These are phyloP conservation scores for Phytophthora tubulina DNA, from an alignment of 352 stramenopile species.

Conservation along the genomic window DNA sequence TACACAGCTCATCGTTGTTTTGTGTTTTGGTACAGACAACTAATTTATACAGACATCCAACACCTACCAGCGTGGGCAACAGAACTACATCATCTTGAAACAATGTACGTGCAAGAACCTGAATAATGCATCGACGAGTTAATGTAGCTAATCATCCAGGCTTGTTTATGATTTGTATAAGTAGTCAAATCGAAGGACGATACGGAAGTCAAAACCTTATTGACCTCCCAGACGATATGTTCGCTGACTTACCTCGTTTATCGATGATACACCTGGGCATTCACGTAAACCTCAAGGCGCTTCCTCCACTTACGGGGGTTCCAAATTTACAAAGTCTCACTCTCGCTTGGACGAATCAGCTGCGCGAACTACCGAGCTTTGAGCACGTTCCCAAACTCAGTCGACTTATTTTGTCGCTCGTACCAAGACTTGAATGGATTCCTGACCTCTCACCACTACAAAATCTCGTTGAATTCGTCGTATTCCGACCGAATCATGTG, in stretches of 20 bases:
- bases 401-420: conserved; percentile 17
- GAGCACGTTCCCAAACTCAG: conserved; percentile 18
- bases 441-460: conserved; percentile 31
- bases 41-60: conserved; percentile 30
- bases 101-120: conserved; percentile 23
- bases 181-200: conserved; percentile 20
- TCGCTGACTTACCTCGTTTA: conserved; percentile 14
- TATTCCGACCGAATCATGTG: conserved; percentile 13
- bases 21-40: background rate
- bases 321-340: conserved; percentile 13
- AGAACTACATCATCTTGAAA: conserved; percentile 32
- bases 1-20: background rate
- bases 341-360: conserved; percentile 30
- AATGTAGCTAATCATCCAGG: background rate
- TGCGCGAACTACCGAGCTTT: conserved; percentile 33
- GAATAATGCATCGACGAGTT: too few relatives aligned
- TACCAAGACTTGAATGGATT: conserved; percentile 23
- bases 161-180: background rate
- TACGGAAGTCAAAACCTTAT: conserved; percentile 6
- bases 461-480: conserved; percentile 28
- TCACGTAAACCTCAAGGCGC: background rate
- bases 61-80: conserved; percentile 24
- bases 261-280: conserved; percentile 10
- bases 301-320: conserved; percentile 7
- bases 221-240: background rate